Percentiles rank a stretch among this genome's conserved stretches.
Evolutionary conservation across 2,329 filamentous ascomycete genomes (phyloP).

Genomic region (Salinomyces thailandicus): DNA sequence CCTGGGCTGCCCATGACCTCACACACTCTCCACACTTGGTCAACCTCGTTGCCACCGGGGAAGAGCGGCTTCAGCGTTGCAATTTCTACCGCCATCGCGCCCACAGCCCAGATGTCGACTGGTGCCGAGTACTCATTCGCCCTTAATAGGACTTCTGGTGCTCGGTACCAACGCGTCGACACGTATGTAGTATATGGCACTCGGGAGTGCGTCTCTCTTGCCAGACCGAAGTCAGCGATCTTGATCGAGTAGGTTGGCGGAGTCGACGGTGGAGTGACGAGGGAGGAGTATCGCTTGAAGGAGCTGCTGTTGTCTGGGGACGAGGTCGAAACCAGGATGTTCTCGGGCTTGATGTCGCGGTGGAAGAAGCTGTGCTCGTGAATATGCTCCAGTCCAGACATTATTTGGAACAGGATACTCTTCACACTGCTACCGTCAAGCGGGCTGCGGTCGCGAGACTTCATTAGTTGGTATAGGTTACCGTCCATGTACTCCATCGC

Average conservation of each 20-base stretch:
- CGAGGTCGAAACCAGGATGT: constrained; percentile 92
- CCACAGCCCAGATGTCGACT: constrained; percentile 96
- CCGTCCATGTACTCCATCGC: constrained; percentile 99
- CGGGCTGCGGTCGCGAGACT: constrained; percentile 88
- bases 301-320: constrained; percentile 71
- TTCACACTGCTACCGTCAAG: constrained; percentile 88
- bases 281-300: constrained; percentile 82
- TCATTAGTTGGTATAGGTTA: constrained; percentile 98
- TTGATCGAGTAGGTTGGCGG: constrained; percentile 93
- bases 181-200: constrained; percentile 97
- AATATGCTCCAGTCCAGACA: constrained; percentile 92
- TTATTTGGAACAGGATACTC: constrained; percentile 94
- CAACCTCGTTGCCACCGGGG: constrained; percentile 94
- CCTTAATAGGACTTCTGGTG: constrained; percentile 84
- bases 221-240: constrained; percentile 94
- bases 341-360: constrained; percentile 97
- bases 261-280: constrained; percentile 90
- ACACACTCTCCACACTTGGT: constrained; percentile 97
- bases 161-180: constrained; percentile 90
- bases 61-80: constrained; percentile 94
- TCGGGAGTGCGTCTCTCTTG: constrained; percentile 94
- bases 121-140: constrained; percentile 95
- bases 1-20: constrained; percentile 99
- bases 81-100: constrained; percentile 96
- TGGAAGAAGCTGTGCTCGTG: constrained; percentile 97